Percentiles rank a stretch among this genome's conserved stretches.
These are phyloP conservation scores for Xylariaceae sp. DNA, from an alignment of 2,329 filamentous ascomycete species.

Conservation along the genomic window DNA sequence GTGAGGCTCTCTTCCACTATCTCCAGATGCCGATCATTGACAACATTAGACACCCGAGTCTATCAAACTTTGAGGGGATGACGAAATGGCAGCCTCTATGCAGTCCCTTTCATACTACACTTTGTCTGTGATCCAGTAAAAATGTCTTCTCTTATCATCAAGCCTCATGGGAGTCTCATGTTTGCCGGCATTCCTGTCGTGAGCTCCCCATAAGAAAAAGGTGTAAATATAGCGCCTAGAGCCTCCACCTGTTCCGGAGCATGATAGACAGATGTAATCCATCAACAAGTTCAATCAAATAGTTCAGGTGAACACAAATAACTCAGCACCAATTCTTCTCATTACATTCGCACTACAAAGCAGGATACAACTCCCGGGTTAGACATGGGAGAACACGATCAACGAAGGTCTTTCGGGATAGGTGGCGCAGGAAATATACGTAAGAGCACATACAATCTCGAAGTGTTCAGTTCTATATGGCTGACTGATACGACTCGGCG, in stretches of 20 bases:
- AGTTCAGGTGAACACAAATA: too few species aligned
- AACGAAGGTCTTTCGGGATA: conserved; percentile 24
- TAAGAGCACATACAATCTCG: conserved; percentile 7
- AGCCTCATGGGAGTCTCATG: conserved; percentile 6
- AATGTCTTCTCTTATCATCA: conserved; percentile 10
- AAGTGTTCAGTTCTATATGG: not conserved
- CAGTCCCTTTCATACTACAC: not conserved
- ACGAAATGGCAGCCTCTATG: conserved; percentile 11
- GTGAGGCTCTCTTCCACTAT: conserved; percentile 13
- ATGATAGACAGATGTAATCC: not conserved
- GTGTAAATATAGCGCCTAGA: too few species aligned
- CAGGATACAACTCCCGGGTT: too few species aligned
- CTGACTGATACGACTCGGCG: not conserved
- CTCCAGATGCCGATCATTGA: conserved; percentile 9
- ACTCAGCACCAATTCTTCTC: too few species aligned
- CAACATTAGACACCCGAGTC: conserved; percentile 7
- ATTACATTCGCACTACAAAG: too few species aligned
- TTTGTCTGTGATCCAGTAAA: conserved; percentile 11
- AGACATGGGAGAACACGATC: conserved; percentile 7
- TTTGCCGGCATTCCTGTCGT: too few species aligned
- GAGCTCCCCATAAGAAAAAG: too few species aligned
- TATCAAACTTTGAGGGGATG: conserved; percentile 9
- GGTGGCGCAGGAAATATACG: conserved; percentile 27
- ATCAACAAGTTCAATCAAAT: too few species aligned
- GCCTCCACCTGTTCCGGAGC: too few species aligned